Base-by-base conservation (phyloP, 106 monocot genomes). In the Allium cepa region DNA sequence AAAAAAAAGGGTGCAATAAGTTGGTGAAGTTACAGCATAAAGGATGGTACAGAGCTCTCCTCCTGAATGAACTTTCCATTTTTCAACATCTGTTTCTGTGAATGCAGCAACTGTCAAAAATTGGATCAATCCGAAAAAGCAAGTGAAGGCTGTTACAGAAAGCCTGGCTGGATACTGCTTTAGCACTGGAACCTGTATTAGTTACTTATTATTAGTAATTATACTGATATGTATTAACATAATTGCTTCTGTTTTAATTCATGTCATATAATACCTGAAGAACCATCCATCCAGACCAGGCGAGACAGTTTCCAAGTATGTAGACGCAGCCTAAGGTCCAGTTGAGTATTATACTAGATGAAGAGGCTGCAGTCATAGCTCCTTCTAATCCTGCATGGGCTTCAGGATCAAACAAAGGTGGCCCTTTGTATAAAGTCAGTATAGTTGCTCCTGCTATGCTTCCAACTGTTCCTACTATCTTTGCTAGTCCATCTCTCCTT, bases 161-260 rank as follows among this genome's bases (percentile, higher is more conserved):
- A 89, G 75, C 77, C 82, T 67, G 8, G 88, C 88, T 28, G 88
- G 88, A 77, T 89, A 89, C 79, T 80, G 82, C 75, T 89, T 89
- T 46, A 89, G 60, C 59, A 89, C 75, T 13, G 88, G 88, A 7
- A 75, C 76, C 56, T 59, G 36, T 36, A 36, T 36, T 1, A 36
- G 36, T 36, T 36, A 36, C 36, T 36, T 36, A 4, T 36, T 36
- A 36, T 2, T 4, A 36, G 36, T 36, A 36, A 3, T 36, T 1
- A 36, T 36, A 36, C 1, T 36, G 36, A 36, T 36, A 36, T 36
- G 36, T 36, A 36, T 36, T 36, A 36, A 36, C 36, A 1, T 36
- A 36, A 36, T 36, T 36, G 36, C 36, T 36, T 22, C 22, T 22
- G 22, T 22, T 22, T 22, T 22, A 22, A 1, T 22, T 22, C 22